A percentile compares a stretch with the other conserved stretches of the same genome.
Evolutionary conservation across 805 yeast genomes (phyloP).

Genomic region (Teunomyces tritomae): DNA sequence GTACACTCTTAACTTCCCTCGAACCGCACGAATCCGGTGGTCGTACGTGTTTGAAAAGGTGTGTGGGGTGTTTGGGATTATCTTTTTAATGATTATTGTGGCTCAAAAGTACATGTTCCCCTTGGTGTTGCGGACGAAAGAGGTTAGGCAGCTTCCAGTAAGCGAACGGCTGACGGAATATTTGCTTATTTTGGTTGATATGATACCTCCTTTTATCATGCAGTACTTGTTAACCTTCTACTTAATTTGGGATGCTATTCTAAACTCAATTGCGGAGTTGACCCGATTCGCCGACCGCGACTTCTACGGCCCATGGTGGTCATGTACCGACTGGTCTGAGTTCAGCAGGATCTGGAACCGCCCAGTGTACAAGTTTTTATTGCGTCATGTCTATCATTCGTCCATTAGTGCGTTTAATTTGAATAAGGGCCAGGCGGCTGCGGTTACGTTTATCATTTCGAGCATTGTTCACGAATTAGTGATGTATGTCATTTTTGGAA

Average conservation of each 20-base stretch:
- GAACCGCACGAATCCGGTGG: constrained; percentile 70
- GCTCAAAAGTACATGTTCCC: constrained; percentile 80
- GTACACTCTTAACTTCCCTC: constrained; percentile 78
- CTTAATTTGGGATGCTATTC: constrained; percentile 92
- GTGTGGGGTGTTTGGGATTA: constrained; percentile 83
- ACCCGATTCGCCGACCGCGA: constrained; percentile 85
- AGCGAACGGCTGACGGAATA: constrained; percentile 43
- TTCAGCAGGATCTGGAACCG: constrained; percentile 92
- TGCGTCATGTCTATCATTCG: constrained; percentile 93
- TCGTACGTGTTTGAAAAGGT: constrained; percentile 64
- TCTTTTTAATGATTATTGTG: constrained; percentile 73
- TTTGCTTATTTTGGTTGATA: constrained; percentile 62
- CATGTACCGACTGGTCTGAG: constrained; percentile 88
- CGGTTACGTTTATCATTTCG: constrained; percentile 76
- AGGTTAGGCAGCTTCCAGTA: constrained; percentile 50
- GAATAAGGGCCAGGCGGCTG: constrained; percentile 64
- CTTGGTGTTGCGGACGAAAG: constrained; percentile 56
- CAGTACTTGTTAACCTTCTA: constrained; percentile 79
- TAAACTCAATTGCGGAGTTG: constrained; percentile 86
- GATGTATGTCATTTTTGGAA: constrained; percentile 83
- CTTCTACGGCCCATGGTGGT: constrained; percentile 98
- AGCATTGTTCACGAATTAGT: constrained; percentile 86
- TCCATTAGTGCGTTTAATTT: constrained; percentile 74
- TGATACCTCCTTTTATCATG: constrained; percentile 75
- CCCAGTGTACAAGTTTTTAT: constrained; percentile 85